Conservation (phyloP, 2,329 filamentous ascomycete genomes). For the Talaromyces sp. region DNA sequence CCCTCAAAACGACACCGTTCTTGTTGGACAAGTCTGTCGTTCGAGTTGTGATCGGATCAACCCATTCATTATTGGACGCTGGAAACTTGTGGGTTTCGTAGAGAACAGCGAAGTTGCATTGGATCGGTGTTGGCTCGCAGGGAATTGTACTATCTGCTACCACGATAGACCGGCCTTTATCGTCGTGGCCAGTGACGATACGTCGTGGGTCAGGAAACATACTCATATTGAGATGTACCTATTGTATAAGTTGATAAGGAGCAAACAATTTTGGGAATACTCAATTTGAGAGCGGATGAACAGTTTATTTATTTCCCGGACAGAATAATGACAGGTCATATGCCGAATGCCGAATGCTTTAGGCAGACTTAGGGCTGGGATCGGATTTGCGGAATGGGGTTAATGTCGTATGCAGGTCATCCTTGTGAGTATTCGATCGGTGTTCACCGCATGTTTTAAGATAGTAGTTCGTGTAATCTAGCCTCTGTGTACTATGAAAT, state of each 20-base stretch:
- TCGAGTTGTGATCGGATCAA: not conserved
- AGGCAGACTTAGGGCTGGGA: not conserved
- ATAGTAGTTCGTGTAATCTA: not conserved
- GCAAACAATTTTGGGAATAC: too few species aligned
- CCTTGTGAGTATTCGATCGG: not conserved
- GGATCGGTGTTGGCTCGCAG: not conserved
- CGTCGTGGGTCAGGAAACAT: conserved; percentile 12
- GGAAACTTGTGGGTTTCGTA: conserved; percentile 13
- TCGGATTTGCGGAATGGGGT: not conserved
- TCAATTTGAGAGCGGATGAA: not conserved
- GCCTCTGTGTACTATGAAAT: too few species aligned
- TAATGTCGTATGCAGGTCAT: not conserved
- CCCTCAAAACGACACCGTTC: conserved; percentile 7
- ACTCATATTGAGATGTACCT: not conserved
- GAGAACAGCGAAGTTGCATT: conserved; percentile 12
- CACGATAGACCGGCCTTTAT: conserved; percentile 1
- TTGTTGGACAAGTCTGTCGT: conserved; percentile 7
- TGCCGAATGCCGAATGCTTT: not conserved
- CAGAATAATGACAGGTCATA: not conserved
- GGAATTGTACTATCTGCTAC: conserved; percentile 5
- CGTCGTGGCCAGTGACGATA: conserved; percentile 14
- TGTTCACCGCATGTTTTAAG: not conserved
- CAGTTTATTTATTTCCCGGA: not conserved
- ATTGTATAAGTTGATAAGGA: too few species aligned
- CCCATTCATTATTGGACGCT: conserved; percentile 6